Evolutionary conservation across 1,284 basidiomycete species (phyloP).

Genomic region (Ustilago cynodontis): DNA sequence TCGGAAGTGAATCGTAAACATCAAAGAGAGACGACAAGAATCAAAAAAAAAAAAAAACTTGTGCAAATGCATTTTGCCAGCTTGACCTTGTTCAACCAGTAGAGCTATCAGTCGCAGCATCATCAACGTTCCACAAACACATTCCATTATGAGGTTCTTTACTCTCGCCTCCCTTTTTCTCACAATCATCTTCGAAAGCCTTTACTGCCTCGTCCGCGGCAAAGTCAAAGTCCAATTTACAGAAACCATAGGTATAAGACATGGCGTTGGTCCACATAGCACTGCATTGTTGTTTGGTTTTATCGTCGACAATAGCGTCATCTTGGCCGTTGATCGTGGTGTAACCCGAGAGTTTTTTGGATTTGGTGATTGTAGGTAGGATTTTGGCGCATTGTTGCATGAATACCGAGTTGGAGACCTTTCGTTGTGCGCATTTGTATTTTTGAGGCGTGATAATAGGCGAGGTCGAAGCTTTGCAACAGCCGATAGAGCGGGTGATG

Average conservation of each 20-base stretch:
- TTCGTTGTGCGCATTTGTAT: constrained; percentile 37
- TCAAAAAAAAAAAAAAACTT: background rate
- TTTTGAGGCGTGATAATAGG: constrained; percentile 27
- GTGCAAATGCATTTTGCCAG: no score
- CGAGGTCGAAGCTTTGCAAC: constrained; percentile 20
- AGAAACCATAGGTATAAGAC: constrained; percentile 37
- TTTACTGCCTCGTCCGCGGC: constrained; percentile 20
- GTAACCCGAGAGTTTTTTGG: constrained; percentile 25
- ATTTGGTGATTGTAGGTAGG: constrained; percentile 23
- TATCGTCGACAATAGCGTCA: constrained; percentile 31
- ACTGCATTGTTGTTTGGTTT: constrained; percentile 34
- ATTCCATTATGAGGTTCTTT: constrained; percentile 31
- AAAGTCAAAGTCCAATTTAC: constrained; percentile 31
- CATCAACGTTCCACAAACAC: constrained; percentile 45
- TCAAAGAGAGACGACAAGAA: background rate
- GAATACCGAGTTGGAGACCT: constrained; percentile 19
- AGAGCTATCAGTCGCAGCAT: constrained; percentile 17
- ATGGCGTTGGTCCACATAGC: constrained; percentile 37
- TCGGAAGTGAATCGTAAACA: background rate
- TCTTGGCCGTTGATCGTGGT: constrained; percentile 19
- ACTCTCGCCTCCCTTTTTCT: constrained; percentile 19
- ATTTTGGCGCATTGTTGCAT: constrained; percentile 34
- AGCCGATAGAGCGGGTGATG: constrained; percentile 28
- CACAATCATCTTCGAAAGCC: constrained; percentile 31
- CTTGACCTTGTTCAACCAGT: background rate